Base-by-base conservation (phyloP, 2,329 filamentous ascomycete species). In the Alternaria triticina region DNA sequence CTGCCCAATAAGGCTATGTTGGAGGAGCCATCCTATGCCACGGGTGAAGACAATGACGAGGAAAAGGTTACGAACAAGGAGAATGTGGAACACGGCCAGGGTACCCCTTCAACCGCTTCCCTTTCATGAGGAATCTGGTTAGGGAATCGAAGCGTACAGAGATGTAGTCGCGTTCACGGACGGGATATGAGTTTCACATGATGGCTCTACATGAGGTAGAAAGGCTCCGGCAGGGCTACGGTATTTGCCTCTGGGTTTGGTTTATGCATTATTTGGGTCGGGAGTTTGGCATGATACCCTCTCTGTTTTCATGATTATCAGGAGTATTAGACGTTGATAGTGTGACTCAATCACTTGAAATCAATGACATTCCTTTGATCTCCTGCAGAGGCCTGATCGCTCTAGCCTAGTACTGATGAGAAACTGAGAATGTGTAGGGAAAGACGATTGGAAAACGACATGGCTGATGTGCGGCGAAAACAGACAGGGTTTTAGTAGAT, bases 271-370 rank as follows among this genome's bases (percentile, higher is more conserved):
- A 44, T 15, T 30, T 54, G 22, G 51, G 22, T 44, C 40, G n/a
- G 52, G 52, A 17, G 33, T 54, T 54, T 44, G 30, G 28, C 10
- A 54, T 54, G 52, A 54, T 54, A 54, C 52, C 52, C 52, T 54
- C 20, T 52, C 40, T n/a, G 52, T 28, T 54, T 40, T 54, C 15
- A 28, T 20, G 33, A 43, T 44, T 20, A 43, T n/a, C 22, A 13
- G 11, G 52, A 44, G 30, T 44, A 10, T 3, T 40, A 44, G 52
- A 54, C 23, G 22, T 40, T 40, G 33, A 22, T 20, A 40, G 25
- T 36, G 28, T 10, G 49, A 52, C 8, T 52, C 23, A 5, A 25
- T 52, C 28, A 36, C 13, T 5, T 52, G 49, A 3, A 52, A n/a
- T n/a, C 13, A 12, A 44, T 44, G 15, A 25, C 22, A 50, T 51